Evolutionary conservation across 495 filamentous ascomycete genomes (phyloP).

Genomic region (Oleoguttula mirabilis): DNA sequence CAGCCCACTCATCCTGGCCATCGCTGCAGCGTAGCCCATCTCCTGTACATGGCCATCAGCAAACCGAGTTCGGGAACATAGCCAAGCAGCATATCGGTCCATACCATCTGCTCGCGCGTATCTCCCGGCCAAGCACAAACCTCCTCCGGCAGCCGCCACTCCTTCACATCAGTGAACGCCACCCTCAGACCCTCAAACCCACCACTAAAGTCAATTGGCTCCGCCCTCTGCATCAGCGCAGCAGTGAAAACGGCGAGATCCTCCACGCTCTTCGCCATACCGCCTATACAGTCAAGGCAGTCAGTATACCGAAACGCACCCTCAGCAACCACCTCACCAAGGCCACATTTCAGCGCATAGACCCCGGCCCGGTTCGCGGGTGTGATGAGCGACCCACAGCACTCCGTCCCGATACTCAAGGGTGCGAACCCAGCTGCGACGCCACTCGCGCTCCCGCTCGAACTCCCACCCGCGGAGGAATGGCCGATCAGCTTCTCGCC

Average conservation of each 20-base stretch:
- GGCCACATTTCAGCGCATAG: constrained; percentile 26
- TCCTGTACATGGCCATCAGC: not conserved
- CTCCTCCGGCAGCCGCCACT: constrained; percentile 2
- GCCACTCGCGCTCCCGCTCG: constrained; percentile 25
- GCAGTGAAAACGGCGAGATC: constrained; percentile 25
- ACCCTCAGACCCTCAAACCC: constrained; percentile 4
- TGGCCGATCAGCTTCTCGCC: constrained; percentile 18
- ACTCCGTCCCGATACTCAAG: constrained; percentile 25
- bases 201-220: constrained; percentile 1
- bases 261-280: constrained; percentile 27
- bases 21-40: not conserved
- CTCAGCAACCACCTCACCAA: constrained; percentile 22
- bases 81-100: no score
- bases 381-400: constrained; percentile 25
- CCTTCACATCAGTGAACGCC: constrained; percentile 2
- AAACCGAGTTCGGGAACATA: not conserved
- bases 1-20: not conserved
- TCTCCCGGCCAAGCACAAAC: not conserved
- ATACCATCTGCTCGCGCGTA: constrained; percentile 2
- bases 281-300: constrained; percentile 23
- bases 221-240: constrained; percentile 16
- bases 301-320: constrained; percentile 23
- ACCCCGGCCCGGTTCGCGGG: constrained; percentile 26
- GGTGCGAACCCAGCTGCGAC: constrained; percentile 27
- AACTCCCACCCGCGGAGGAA: constrained; percentile 22